phyloP scores from a whole-genome alignment of 768 basidiomycete species.

The Grammothele lineata region DNA sequence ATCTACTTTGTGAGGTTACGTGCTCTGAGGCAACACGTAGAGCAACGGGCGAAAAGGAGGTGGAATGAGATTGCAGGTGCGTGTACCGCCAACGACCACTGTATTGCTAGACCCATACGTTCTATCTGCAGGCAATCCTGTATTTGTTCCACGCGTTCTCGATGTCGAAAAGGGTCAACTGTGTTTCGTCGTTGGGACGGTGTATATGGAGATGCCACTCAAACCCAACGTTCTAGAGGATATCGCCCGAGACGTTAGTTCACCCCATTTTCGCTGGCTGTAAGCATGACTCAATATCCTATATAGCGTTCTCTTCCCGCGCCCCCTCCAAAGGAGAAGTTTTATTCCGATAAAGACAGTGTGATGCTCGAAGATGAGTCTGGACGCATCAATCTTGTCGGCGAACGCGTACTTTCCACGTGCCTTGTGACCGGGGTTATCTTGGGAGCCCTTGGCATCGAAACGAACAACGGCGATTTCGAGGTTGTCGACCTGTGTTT shows the following conservation, averaged over 20 bases:
- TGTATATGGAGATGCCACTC: conserved; percentile 98
- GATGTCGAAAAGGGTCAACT: conserved; percentile 82
- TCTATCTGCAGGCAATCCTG: conserved; percentile 50
- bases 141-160: conserved; percentile 73
- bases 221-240: conserved; percentile 99
- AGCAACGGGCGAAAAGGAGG: conserved; percentile 41
- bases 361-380: conserved; percentile 96
- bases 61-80: conserved; percentile 48
- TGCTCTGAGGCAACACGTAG: conserved; percentile 43
- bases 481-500: conserved; percentile 89
- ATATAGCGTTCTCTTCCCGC: conserved; percentile 85
- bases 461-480: conserved; percentile 87
- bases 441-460: conserved; percentile 84
- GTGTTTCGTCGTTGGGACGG: conserved; percentile 91
- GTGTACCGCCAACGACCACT: conserved; percentile 3
- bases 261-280: too few species aligned
- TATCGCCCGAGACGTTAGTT: conserved; percentile 83
- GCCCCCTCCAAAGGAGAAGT: conserved; percentile 71
- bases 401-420: conserved; percentile 56
- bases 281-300: neutral
- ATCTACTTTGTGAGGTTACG: conserved; percentile 63
- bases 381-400: conserved; percentile 86
- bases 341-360: conserved; percentile 71
- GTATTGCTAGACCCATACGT: neutral
- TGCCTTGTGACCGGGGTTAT: conserved; percentile 89